Evolutionary conservation across 2,329 filamentous ascomycete species (phyloP).

Genomic region (Metarhizium robertsii): DNA sequence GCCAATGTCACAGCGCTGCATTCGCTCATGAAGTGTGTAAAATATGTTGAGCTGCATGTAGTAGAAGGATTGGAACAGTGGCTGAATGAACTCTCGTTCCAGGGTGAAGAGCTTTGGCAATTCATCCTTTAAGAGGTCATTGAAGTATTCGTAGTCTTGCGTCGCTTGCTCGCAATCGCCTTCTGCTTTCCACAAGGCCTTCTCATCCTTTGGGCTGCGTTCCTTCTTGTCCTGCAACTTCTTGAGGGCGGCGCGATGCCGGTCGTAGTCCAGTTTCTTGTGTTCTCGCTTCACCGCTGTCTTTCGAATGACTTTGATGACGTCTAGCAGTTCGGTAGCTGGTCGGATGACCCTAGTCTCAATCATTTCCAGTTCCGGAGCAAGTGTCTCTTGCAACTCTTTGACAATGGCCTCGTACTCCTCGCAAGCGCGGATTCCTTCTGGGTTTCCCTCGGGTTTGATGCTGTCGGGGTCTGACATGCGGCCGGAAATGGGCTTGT

Average conservation of each 20-base stretch:
- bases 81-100: conserved; percentile 90
- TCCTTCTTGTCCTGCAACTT: conserved; percentile 98
- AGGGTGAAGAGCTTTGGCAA: conserved; percentile 83
- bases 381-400: conserved; percentile 79
- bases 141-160: conserved; percentile 96
- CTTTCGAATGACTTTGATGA: conserved; percentile 94
- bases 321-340: conserved; percentile 84
- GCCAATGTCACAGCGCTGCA: conserved; percentile 94
- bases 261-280: conserved; percentile 95
- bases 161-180: conserved; percentile 84
- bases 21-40: conserved; percentile 94
- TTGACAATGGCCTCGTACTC: conserved; percentile 89
- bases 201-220: conserved; percentile 91
- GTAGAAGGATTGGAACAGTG: conserved; percentile 97
- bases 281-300: conserved; percentile 83
- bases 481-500: conserved; percentile 94
- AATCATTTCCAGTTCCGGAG: conserved; percentile 96
- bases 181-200: conserved; percentile 92
- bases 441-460: conserved; percentile 74
- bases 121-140: conserved; percentile 93
- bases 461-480: conserved; percentile 85
- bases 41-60: conserved; percentile 99
- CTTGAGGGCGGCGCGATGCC: conserved; percentile 73
- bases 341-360: conserved; percentile 84
- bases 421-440: conserved; percentile 90